These are phyloP conservation scores for Leishmania lainsoni DNA, from an alignment of 208 protist species.

Conservation along the genomic window DNA sequence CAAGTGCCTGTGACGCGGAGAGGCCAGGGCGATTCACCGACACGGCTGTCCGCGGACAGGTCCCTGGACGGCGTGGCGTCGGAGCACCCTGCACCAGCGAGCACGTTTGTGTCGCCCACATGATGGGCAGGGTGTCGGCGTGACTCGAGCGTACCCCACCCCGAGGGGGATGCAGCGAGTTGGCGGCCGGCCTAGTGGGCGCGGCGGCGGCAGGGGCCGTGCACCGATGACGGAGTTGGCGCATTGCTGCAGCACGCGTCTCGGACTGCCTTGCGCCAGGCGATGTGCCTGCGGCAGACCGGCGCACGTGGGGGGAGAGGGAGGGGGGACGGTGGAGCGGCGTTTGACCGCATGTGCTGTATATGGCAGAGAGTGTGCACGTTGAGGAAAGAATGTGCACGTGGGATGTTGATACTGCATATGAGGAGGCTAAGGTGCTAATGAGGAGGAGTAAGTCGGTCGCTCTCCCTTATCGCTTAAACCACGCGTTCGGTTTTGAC, in stretches of 20 bases:
- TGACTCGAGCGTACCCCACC: neutral
- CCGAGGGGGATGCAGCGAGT: neutral
- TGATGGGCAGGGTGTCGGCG: neutral
- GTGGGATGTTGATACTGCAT: neutral
- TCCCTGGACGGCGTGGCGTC: neutral
- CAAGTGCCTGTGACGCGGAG: neutral
- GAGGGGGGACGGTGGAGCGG: neutral
- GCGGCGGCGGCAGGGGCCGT: neutral
- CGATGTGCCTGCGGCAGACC: neutral
- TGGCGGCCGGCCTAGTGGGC: neutral
- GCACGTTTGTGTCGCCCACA: neutral
- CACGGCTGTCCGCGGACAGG: neutral
- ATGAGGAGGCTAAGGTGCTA: neutral
- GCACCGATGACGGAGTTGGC: neutral
- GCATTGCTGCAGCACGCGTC: neutral
- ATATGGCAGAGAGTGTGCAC: neutral
- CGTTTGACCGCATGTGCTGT: neutral
- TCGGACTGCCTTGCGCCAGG: neutral
- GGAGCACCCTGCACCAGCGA: too few relatives aligned
- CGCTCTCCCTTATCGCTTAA: constrained; percentile 17
- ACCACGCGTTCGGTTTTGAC: constrained; percentile 50
- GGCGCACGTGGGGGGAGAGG: too few relatives aligned
- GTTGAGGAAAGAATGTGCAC: neutral
- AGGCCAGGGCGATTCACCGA: neutral
- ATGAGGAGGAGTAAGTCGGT: neutral